phyloP scores from a whole-genome alignment of 208 protist species.

The Leishmania gerbilli region DNA sequence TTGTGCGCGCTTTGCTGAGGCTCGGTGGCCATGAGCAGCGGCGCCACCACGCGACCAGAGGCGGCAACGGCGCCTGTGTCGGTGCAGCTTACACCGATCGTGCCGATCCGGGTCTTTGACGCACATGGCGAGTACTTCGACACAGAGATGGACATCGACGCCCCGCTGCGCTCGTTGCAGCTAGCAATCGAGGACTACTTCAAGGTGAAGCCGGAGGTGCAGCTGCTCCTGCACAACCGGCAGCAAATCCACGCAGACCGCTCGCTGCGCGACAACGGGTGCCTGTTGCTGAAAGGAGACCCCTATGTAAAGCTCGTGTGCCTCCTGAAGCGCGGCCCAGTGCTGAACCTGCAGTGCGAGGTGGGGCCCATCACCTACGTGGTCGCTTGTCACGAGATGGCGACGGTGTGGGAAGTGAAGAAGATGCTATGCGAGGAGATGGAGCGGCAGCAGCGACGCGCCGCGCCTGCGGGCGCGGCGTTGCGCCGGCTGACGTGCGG shows the following conservation, averaged over 20 bases:
- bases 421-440: constrained; percentile 60
- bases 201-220: constrained; percentile 75
- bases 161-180: constrained; percentile 71
- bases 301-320: constrained; percentile 78
- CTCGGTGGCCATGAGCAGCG: constrained; percentile 7
- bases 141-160: constrained; percentile 78
- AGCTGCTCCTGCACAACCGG: constrained; percentile 82
- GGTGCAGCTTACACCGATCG: constrained; percentile 72
- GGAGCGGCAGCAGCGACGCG: constrained; percentile 28
- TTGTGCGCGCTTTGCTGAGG: not conserved
- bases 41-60: not conserved
- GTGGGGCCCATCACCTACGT: constrained; percentile 35
- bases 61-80: constrained; percentile 26
- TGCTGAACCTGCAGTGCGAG: constrained; percentile 73
- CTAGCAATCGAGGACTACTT: constrained; percentile 85
- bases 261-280: constrained; percentile 75
- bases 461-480: not conserved
- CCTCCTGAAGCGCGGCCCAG: constrained; percentile 63
- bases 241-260: constrained; percentile 58
- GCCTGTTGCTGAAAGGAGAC: constrained; percentile 86
- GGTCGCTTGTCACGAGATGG: constrained; percentile 51
- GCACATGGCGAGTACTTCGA: constrained; percentile 83
- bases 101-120: constrained; percentile 75
- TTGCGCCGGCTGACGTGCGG: constrained; percentile 25
- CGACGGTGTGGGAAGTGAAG: constrained; percentile 82